phyloP scores from a whole-genome alignment of 2,329 filamentous ascomycete genomes.

The Penicillium polonicum region DNA sequence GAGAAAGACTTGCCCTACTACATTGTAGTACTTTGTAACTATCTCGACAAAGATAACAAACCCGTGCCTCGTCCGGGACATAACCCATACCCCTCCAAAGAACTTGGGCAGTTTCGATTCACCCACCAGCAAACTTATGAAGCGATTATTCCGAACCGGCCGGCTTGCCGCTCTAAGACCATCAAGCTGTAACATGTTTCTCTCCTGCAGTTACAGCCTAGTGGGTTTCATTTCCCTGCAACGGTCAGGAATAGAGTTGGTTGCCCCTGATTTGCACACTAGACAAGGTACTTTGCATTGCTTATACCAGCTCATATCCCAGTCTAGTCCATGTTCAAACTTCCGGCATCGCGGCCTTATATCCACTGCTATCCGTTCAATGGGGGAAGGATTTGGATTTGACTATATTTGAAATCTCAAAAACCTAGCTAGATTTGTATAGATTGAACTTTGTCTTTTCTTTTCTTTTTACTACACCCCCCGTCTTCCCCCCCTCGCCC shows the following conservation, averaged over 20 bases:
- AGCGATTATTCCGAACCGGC: slow-evolving; percentile 7
- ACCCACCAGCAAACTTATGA: background rate
- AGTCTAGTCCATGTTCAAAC: background rate
- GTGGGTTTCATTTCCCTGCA: background rate
- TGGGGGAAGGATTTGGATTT: background rate
- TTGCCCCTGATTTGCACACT: background rate
- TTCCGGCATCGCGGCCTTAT: background rate
- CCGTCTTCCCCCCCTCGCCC: too few relatives aligned
- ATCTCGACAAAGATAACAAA: background rate
- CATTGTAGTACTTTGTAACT: too few relatives aligned
- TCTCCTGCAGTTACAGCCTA: background rate
- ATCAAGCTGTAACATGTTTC: background rate
- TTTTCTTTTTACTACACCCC: background rate
- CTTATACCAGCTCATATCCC: background rate
- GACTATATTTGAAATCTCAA: background rate
- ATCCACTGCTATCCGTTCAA: background rate
- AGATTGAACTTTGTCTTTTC: background rate
- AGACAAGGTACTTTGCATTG: background rate
- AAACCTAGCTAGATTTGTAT: background rate
- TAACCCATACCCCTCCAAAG: background rate
- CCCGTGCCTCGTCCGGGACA: background rate
- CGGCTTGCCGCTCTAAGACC: slow-evolving; percentile 6
- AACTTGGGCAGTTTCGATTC: background rate
- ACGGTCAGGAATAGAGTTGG: background rate
- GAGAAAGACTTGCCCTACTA: background rate